Conservation (phyloP, 2,329 filamentous ascomycete species). For the Xylaria sp. region DNA sequence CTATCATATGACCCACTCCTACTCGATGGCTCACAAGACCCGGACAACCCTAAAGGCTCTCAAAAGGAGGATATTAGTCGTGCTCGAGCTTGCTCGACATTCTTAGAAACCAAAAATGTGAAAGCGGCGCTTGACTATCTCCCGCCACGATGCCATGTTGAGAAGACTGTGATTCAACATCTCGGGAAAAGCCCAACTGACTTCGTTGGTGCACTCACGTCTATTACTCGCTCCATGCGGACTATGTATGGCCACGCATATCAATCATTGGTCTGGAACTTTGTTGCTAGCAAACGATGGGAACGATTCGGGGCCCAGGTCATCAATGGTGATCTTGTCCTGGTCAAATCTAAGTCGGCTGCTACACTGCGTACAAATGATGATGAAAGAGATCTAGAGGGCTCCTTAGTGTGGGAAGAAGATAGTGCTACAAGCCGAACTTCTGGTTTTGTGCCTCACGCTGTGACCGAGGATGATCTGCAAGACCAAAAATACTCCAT, state of each 20-base stretch:
- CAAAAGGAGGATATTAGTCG: slow-evolving; percentile 82
- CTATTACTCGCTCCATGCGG: slow-evolving; percentile 83
- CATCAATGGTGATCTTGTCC: slow-evolving; percentile 85
- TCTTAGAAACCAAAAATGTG: slow-evolving; percentile 70
- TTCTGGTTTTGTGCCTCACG: slow-evolving; percentile 68
- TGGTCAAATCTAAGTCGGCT: slow-evolving; percentile 57
- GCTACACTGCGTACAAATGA: slow-evolving; percentile 54
- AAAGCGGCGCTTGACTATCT: slow-evolving; percentile 73
- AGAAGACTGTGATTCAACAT: slow-evolving; percentile 81
- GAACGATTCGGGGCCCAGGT: slow-evolving; percentile 77
- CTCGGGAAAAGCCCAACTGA: slow-evolving; percentile 71
- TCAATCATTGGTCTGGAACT: slow-evolving; percentile 95
- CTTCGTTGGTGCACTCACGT: slow-evolving; percentile 81
- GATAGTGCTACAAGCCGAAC: slow-evolving; percentile 65
- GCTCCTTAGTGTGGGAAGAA: slow-evolving; percentile 68
- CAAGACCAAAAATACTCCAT: slow-evolving; percentile 80
- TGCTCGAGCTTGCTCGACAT: slow-evolving; percentile 81
- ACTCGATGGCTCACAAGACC: slow-evolving; percentile 58
- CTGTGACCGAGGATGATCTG: slow-evolving; percentile 81
- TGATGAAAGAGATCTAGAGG: slow-evolving; percentile 72
- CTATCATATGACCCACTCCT: slow-evolving; percentile 76
- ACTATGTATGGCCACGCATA: slow-evolving; percentile 98
- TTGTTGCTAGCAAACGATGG: slow-evolving; percentile 83
- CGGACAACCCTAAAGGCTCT: slow-evolving; percentile 56
- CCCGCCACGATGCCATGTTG: slow-evolving; percentile 84